Evolutionary conservation across 2,329 filamentous ascomycete species (phyloP), one percentile per base, ranked within the genome.

Genomic region (Penicillium sclerotiorum): DNA sequence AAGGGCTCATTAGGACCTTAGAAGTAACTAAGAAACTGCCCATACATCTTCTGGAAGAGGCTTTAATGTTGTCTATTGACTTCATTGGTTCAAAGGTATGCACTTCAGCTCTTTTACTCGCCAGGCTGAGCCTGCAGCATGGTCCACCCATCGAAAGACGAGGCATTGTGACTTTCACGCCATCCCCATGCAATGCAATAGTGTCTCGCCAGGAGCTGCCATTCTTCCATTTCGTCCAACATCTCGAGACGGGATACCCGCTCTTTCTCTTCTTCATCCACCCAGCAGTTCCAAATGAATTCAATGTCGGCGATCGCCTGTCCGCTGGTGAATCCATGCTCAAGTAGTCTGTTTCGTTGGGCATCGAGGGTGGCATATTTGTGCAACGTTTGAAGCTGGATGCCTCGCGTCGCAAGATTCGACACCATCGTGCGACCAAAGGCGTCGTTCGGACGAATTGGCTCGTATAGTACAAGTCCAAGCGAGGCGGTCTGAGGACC

Each of bases 141-240:
- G 36, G 54, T 64, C 74, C 73, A 77, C 9, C 58, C 60, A 21
- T 59, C 56, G 60, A 74, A 75, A 7, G 56, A 56, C n/a, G 48
- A 44, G 28, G 39, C 22, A 36, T 51, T 45, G 20, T 58, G 54
- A 63, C 68, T 45, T 25, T 85, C 83, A 60, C 82, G 85, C 83
- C 88, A 95, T 1, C 86, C 94, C 93, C 93, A 97, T 4, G 85
- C 86, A 36, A 99, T 81, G 56, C 92, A 85, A 65, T 99, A 99
- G 76, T 99, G 94, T 57, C 81, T 83, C 1, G 91, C 89, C 60
- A 99, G 72, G 59, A 99, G 72, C 63, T 87, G 80, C 88, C 94
- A 95, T 74, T 99, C 94, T 72, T 99, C 94, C 20, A 96, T 81
- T 72, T 99, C 94, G 73, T 99, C 94, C 55, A 99, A 71, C 63